Base-by-base conservation (phyloP, 495 filamentous ascomycete genomes). In the Penicillium maclennaniae region DNA sequence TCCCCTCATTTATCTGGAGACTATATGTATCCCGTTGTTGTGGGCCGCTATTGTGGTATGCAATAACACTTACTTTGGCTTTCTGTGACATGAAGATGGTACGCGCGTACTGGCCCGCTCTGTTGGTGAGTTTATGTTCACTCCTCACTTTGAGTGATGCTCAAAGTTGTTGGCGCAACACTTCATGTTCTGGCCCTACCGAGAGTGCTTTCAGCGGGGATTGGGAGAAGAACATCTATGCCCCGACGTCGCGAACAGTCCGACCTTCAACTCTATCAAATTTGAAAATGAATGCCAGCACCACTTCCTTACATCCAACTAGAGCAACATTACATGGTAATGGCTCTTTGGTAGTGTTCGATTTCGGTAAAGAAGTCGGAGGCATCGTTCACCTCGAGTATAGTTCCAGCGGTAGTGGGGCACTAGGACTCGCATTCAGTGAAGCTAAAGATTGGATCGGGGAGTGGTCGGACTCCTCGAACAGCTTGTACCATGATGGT, bases 391-490 rank as follows among this genome's bases (percentile, higher is more conserved):
- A 75, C 9, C 54, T 83, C 16, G 56, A 73, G 7, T 84, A 78
- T 47, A 65, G 69, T 12, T 61, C 77, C 2, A 71, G 68, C 6
- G 74, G 71, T 6, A 59, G 60, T 7, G 81, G 79, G 4, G 61
- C 71, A 0, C 58, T 87, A 7, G 82, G 83, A 0, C 65, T 87
- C 12, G 83, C 83, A 6, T 86, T 86, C 58, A 77, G 79, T 4
- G 84, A 86, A 65, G 79, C 78, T 1, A 83, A 80, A 54, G 78
- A 84, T 47, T 86, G 76, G 74, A 80, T 84, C 54, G 82, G 83
- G 42, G 72, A 80, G 56, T 72, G 68, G 65, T 84, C 81, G 1
- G 83, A 87, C 58, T 76, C 74, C 0, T 83, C 79, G 14, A 84
- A 80, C 59, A 80, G 80, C 12, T 65, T 68, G 7, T 82, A 72